Base-by-base conservation (phyloP, 129 eudicot species). In the Helianthus annuus region DNA sequence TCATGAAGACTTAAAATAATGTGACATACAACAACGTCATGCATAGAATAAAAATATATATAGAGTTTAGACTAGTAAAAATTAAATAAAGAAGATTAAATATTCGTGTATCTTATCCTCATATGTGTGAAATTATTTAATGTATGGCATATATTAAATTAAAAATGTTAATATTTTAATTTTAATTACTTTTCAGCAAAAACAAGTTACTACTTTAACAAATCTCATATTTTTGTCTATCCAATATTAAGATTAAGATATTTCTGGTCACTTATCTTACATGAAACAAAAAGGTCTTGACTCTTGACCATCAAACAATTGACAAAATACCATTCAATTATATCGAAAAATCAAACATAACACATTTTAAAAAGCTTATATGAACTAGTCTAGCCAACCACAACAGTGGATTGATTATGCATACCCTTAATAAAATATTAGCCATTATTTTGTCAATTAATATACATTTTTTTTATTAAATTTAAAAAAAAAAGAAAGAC, bases 401-500 rank as follows among this genome's bases (percentile, higher is more conserved):
- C 16, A 34, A 62, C 52, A 32, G 61, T 48, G 61, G 7, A 40
- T 29, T 40, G 7, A 40, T 29, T 40, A 5, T 48, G 36, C 38
- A 54, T 17, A 53, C 38, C 15, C 38, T 53, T 34, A 9, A 7
- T 46, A 45, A 46, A 10, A 16, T 19, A 32, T 7, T 6, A 60
- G 1, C 13, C 66, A 13, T 34, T 11, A 13, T 7, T 1, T 72
- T 59, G 13, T 51, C n/a, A 42, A 74, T 6, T n/a, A 51, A 52
- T 4, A 74, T 12, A 39, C 62, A 36, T 34, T 10, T 7, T 10
- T 7, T 16, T 5, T 48, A 15, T 45, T 14, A 36, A 44, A 19
- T 13, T 46, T n/a, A 75, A 65, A 5, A n/a, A 12, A 52, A 75
- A 74, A 40, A 52, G 44, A 75, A 53, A 65, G 72, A 22, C 73